Evolutionary conservation across 2,329 filamentous ascomycete species (phyloP), one percentile per base, ranked within the genome.

Genomic region (Bipolaris cookei): DNA sequence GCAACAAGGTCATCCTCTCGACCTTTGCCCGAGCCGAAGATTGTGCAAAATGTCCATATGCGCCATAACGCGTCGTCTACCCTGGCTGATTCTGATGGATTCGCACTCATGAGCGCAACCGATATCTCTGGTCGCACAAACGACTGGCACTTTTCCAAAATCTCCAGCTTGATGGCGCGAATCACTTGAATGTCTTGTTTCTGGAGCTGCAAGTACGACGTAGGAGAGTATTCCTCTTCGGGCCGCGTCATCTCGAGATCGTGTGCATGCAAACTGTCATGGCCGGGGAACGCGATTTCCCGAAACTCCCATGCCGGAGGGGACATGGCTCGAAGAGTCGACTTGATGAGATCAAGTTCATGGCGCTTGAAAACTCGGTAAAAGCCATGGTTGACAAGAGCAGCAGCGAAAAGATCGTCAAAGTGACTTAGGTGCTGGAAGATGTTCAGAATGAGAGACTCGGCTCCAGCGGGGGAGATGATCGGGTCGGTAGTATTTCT

Each of bases 41-140:
- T 82, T 51, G 81, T 82, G 71, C 86, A 88, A 72, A 88, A 89
- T 0, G 83, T 86, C 86, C 86, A 88, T 28, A 89, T 83, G 2
- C 86, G 82, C 84, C 85, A 88, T 45, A 88, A 80, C 0, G 86
- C 86, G 69, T 87, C 81, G 55, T 88, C 83, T 23, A 88, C 79
- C 54, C 85, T 81, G 38, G 78, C 76, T 1, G 82, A 79, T 7
- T 80, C 78, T 2, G 71, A 64, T 7, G 79, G 75, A 41, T 80
- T 78, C 18, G 78, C 70, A 3, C 81, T 82, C 1, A 80, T 76
- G 3, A 88, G 77, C 2, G 84, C 84, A 20, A 76, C 73, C 5
- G 83, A 78, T 0, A 86, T 87, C 53, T 86, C 83, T 1, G 79
- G 79, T 7, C 85, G 83, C 25, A 87, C 76, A 58, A 85, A 84